These are phyloP conservation scores for Solanum boliviense DNA, from an alignment of 257 asterid genomes.

Conservation along the genomic window DNA sequence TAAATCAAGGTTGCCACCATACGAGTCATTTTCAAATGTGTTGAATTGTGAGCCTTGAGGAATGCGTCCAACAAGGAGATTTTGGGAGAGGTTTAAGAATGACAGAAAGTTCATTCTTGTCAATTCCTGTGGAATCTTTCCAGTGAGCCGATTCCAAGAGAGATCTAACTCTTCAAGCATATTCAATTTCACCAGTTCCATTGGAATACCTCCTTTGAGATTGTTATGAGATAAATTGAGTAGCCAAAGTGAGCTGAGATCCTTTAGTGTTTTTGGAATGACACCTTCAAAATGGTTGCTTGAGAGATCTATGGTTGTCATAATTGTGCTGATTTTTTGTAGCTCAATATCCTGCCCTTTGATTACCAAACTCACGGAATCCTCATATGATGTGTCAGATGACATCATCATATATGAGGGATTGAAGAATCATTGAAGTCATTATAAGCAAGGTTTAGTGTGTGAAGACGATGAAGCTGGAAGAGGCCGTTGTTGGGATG, in stretches of 20 bases:
- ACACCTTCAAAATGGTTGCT: not conserved
- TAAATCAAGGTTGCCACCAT: not conserved
- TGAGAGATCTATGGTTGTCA: not conserved
- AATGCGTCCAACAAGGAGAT: not conserved
- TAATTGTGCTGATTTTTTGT: not conserved
- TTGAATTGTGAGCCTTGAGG: not conserved
- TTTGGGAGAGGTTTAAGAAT: not conserved
- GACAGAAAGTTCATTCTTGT: not conserved
- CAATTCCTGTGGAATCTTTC: not conserved
- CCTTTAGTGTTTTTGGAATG: not conserved
- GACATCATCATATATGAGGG: not conserved
- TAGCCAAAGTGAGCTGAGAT: not conserved
- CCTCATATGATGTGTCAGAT: too few species aligned
- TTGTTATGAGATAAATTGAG: not conserved
- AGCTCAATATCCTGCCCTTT: not conserved
- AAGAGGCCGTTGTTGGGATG: not conserved
- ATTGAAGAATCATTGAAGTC: fast-evolving
- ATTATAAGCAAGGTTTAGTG: not conserved
- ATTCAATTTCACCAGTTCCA: not conserved
- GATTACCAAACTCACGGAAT: not conserved
- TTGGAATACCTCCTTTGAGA: not conserved
- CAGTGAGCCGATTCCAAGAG: not conserved
- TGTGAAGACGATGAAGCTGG: not conserved
- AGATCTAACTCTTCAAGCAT: not conserved
- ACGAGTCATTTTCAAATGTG: not conserved